Base-by-base conservation (phyloP, 176 grass and related monocot species). In the Cenchrus americanus region DNA sequence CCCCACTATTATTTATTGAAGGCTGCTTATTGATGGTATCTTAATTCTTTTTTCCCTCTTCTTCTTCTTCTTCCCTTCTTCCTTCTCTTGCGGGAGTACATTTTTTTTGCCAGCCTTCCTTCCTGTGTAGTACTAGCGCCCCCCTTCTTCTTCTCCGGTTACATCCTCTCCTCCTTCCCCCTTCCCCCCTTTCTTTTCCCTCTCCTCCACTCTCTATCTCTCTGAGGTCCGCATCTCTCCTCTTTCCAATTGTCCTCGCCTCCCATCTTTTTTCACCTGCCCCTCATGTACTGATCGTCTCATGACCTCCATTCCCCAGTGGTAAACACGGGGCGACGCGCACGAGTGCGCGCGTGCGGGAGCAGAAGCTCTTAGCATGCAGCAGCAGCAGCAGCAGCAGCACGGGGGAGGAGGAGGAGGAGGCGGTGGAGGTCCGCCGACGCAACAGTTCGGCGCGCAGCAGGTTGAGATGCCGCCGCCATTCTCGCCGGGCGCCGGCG, bases 391-490 rank as follows among this genome's bases (percentile, higher is more conserved):
- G 14, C n/a, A n/a, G 14, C n/a, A 92, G 77, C 54, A 83, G 14
- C 12, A 24, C 49, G 69, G 79, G 61, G 77, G 66, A 71, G 79
- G 77, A 26, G 73, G 58, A 8, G 66, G 76, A 13, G 68, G 64
- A 40, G 61, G 65, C 15, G 83, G 84, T 8, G 83, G 78, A 41
- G 84, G 75, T 50, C 44, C 81, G 67, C 19, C 60, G 67, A 19
- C 60, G 26, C 63, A 82, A 76, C 77, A 88, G 74, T 84, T 71
- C 77, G 63, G 91, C 81, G 78, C 71, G 14, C 89, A 81, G 51
- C 66, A 68, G 58, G 13, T 78, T 51, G 96, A 95, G 75, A 93
- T 95, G 93, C 44, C 85, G 62, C 82, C 96, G 58, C 82, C 96
- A 92, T 94, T 95, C 88, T 81, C 85, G 50, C 84, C 90, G 54